A percentile compares a stretch with the other conserved stretches of the same genome.
Evolutionary conservation across 257 asterid genomes (phyloP).

Genomic region (Solanum raphanifolium): DNA sequence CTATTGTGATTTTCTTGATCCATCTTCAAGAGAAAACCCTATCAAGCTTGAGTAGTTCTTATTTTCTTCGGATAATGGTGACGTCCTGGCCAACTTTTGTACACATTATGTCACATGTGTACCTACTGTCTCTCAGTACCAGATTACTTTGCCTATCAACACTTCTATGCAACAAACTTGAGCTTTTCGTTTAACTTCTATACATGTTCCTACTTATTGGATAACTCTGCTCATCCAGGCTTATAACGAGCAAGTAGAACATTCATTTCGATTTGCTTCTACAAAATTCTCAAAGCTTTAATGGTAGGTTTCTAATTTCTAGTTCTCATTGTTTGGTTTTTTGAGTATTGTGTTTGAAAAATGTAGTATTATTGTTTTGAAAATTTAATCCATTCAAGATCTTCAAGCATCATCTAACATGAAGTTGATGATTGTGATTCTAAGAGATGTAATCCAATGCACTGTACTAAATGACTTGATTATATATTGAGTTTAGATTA

Average conservation of each 20-base stretch:
- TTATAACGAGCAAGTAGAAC: neutral
- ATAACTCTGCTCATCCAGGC: neutral
- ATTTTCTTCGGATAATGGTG: neutral
- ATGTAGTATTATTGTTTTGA: neutral
- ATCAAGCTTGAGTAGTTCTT: neutral
- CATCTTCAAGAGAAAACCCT: neutral
- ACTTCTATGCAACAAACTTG: neutral
- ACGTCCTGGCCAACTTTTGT: neutral
- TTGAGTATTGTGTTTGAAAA: neutral
- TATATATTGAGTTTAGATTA: neutral
- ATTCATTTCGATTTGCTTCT: neutral
- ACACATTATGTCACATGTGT: neutral
- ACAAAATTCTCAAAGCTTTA: neutral
- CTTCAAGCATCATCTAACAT: neutral
- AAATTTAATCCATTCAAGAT: neutral
- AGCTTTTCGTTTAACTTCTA: neutral
- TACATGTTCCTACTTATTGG: neutral
- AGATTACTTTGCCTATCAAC: neutral
- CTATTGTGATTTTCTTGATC: slow-evolving; percentile 7
- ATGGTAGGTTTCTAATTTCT: neutral
- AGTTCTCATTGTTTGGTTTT: neutral
- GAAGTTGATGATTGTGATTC: neutral
- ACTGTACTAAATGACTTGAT: neutral
- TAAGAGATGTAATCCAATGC: neutral
- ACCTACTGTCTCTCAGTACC: neutral